Evolutionary conservation across 805 yeast genomes (phyloP).

Genomic region (Scheffersomyces stipitis): DNA sequence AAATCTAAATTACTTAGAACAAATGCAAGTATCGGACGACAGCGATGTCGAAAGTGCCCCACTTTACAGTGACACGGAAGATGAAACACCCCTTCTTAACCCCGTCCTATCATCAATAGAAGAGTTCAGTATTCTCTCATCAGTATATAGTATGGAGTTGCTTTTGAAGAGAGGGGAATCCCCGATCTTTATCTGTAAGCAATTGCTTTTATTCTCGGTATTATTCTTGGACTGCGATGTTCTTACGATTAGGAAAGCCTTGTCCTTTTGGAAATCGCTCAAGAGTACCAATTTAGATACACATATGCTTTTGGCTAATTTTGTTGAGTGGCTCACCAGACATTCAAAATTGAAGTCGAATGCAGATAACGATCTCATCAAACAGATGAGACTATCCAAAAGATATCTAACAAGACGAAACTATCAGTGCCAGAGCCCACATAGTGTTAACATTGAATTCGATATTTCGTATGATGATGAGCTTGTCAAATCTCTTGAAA

Average conservation of each 20-base stretch:
- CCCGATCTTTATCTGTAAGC: constrained; percentile 22
- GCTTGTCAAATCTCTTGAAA: too few species aligned
- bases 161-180: constrained; percentile 30
- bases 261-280: constrained; percentile 20
- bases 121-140: constrained; percentile 11
- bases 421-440: too few species aligned
- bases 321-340: constrained; percentile 21
- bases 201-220: constrained; percentile 21
- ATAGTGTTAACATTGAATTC: too few species aligned
- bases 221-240: constrained; percentile 16
- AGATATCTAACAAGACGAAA: too few species aligned
- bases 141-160: constrained; percentile 15
- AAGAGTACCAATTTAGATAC: constrained; percentile 16
- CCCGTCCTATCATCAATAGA: constrained; percentile 4
- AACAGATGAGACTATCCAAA: not conserved
- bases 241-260: constrained; percentile 11
- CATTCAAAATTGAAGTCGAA: constrained; percentile 3
- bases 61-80: constrained; percentile 5
- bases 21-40: constrained; percentile 30
- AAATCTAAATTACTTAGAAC: constrained; percentile 16
- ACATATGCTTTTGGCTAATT: constrained; percentile 15
- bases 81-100: constrained; percentile 1
- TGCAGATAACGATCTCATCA: not conserved
- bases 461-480: not conserved
- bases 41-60: constrained; percentile 20